Evolutionary conservation across 345 rosid genomes (phyloP).

Genomic region (Rhizophora mangle): DNA sequence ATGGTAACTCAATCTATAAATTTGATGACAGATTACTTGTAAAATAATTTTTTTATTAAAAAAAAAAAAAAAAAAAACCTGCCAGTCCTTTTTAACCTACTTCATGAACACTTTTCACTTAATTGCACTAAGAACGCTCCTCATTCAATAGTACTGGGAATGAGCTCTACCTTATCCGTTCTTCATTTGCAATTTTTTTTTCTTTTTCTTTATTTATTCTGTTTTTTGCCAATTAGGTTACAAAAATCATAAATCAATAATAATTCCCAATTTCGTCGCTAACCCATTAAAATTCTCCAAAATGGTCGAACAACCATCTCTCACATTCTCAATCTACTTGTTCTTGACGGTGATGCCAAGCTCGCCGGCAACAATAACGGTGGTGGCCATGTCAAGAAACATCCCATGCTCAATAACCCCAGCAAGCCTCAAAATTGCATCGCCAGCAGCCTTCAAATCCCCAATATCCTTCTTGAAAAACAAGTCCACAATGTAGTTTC

Average conservation of each 20-base stretch:
- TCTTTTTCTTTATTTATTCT: too few species aligned
- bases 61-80: too few species aligned
- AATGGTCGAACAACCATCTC: not conserved
- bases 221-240: not conserved
- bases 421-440: constrained; percentile 69
- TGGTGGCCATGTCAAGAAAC: constrained; percentile 93
- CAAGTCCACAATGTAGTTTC: constrained; percentile 79
- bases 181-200: too few species aligned
- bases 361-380: constrained; percentile 88
- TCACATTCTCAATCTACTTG: constrained; percentile 22
- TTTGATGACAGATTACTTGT: too few species aligned
- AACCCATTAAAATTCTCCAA: not conserved
- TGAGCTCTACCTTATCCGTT: too few species aligned
- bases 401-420: constrained; percentile 94
- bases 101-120: too few species aligned
- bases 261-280: constrained; percentile 5
- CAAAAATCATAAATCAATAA: not conserved
- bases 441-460: constrained; percentile 65
- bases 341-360: constrained; percentile 63
- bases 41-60: too few species aligned
- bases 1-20: too few species aligned
- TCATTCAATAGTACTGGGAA: too few species aligned
- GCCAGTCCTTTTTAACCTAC: too few species aligned
- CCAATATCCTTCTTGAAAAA: constrained; percentile 67
- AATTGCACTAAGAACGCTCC: too few species aligned